Base-by-base conservation (phyloP, 768 basidiomycete genomes). In the Sarcodon sp. region DNA sequence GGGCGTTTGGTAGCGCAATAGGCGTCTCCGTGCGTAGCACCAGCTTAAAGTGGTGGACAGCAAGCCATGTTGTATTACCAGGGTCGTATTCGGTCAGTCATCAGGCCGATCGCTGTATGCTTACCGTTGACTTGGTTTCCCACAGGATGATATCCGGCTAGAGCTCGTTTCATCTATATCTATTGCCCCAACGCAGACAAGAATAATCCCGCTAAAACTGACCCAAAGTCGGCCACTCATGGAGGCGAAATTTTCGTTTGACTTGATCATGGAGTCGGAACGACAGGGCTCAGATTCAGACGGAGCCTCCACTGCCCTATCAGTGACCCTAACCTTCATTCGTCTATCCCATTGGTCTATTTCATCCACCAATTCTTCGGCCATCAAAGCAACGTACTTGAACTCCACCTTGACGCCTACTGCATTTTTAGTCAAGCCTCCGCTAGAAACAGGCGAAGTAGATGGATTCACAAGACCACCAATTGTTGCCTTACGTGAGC, bases 1-100 rank as follows among this genome's bases (percentile, higher is more conserved):
- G 71, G 55, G 73, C 85, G 0, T 85, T 90, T 57, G 90, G 90
- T 2, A 62, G 77, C 27, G 77, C 76, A 6, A 44, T 87, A 3
- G 86, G 87, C 2, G 52, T 92, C 2, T 82, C 74, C 1, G 49
- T 87, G 12, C 72, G 75, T 35, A 77, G 73, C 53, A 51, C 65
- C 27, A 41, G 39, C 2, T 61, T 66, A 12, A 70, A 68, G 12
- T 77, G 74, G 73, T 83, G 81, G 79, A 75, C 69, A 1, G 68
- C 80, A 3, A 61, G 55, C 1, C 43, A 53, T 6, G 49, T 60
- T 6, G 55, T 52, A 31, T 55, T 61, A 39, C 53, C 55, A 7
- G 46, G 47, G 7, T 27, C 21, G 21, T 27, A 27, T 27, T 27
- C 4, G 21, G 21, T 27, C 21, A 27, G 21, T 27, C 45, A 44